Conservation (phyloP, 2,329 filamentous ascomycete genomes). For the Exophiala phaeomuriformis region DNA sequence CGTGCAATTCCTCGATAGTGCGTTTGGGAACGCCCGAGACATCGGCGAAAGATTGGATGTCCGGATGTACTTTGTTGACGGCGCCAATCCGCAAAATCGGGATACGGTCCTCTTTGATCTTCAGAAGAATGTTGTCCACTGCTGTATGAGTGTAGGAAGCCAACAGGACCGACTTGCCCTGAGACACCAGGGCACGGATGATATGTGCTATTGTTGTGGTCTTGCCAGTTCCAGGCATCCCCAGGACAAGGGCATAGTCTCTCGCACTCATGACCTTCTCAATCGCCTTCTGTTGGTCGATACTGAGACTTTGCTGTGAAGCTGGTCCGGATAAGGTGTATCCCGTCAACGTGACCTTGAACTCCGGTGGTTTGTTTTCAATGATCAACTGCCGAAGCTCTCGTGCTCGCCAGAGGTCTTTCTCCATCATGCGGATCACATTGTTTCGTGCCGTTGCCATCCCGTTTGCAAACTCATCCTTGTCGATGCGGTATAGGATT, state of each 20-base stretch:
- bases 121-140: constrained; percentile 94
- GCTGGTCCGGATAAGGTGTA: constrained; percentile 51
- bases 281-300: constrained; percentile 79
- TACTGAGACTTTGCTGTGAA: constrained; percentile 63
- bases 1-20: constrained; percentile 74
- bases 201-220: constrained; percentile 98
- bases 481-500: constrained; percentile 74
- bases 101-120: constrained; percentile 71
- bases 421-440: constrained; percentile 82
- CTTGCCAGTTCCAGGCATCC: constrained; percentile 97
- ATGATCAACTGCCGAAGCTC: constrained; percentile 74
- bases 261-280: constrained; percentile 91
- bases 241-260: constrained; percentile 93
- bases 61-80: constrained; percentile 75
- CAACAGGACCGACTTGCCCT: constrained; percentile 85
- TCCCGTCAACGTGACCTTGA: constrained; percentile 59
- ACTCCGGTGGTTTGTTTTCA: constrained; percentile 64
- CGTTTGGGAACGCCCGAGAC: constrained; percentile 66
- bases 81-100: constrained; percentile 79
- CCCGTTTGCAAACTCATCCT: constrained; percentile 96
- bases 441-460: constrained; percentile 95
- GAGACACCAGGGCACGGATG: constrained; percentile 77
- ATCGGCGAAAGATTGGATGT: constrained; percentile 77
- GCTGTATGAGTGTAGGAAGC: constrained; percentile 97
- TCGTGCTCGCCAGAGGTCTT: constrained; percentile 61